phyloP scores from a whole-genome alignment of 225 moss, liverwort and hornwort species.

The Physcomitrium patens region DNA sequence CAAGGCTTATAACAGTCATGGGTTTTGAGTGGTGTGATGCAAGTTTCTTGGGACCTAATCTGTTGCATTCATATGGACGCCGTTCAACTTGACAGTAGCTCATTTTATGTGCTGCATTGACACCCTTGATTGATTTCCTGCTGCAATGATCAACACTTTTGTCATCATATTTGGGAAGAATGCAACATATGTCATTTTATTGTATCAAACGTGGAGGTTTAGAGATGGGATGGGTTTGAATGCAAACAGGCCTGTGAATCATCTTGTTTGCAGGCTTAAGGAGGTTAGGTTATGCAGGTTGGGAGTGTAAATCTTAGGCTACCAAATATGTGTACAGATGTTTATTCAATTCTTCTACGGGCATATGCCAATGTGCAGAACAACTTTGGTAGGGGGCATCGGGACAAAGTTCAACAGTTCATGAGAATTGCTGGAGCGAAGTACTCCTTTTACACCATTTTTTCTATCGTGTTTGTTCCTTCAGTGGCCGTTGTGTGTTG shows the following conservation, averaged over 20 bases:
- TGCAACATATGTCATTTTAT: not conserved
- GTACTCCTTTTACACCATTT: constrained; percentile 43
- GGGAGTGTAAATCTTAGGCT: not conserved
- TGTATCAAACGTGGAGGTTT: not conserved
- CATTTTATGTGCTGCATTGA: not conserved
- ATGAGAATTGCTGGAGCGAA: constrained; percentile 95
- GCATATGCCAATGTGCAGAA: constrained; percentile 61
- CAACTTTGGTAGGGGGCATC: constrained; percentile 91
- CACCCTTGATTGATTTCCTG: not conserved
- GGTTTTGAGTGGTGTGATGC: not conserved
- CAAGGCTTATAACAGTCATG: not conserved
- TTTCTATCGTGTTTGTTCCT: constrained; percentile 7
- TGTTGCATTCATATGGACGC: not conserved
- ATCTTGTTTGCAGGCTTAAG: not conserved
- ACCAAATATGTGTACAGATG: not conserved
- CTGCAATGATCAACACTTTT: not conserved
- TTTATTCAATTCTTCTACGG: not conserved
- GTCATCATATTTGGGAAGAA: not conserved
- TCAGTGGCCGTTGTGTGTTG: constrained; percentile 1
- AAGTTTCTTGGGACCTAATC: not conserved
- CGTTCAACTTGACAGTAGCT: not conserved
- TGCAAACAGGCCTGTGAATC: not conserved
- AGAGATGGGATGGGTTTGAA: not conserved
- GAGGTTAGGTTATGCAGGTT: not conserved
- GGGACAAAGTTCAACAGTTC: constrained; percentile 95